Conservation (phyloP, 345 rosid species). For the Eucalyptus lansdowneana region DNA sequence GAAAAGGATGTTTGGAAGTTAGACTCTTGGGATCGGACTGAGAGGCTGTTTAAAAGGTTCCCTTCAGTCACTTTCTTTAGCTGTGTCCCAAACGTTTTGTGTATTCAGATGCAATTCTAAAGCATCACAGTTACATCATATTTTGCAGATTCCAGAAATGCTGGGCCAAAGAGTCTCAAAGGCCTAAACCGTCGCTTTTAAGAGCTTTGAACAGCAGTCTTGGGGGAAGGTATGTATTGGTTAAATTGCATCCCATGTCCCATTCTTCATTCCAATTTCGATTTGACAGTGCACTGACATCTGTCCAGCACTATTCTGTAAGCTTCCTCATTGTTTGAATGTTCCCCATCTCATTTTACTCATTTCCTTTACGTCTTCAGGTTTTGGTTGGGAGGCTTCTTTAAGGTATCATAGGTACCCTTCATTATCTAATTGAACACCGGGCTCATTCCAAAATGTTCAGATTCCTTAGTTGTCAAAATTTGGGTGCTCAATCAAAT, state of each 20-base stretch:
- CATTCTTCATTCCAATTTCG: background rate
- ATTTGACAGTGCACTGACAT: background rate
- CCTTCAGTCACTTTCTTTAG: background rate
- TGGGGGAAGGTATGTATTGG: constrained; percentile 51
- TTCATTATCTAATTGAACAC: background rate
- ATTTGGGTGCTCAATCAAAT: background rate
- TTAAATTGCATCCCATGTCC: background rate
- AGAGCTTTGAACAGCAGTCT: constrained; percentile 77
- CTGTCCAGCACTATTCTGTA: background rate
- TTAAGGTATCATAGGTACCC: constrained; percentile 44
- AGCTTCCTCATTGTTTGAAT: background rate
- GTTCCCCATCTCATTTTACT: background rate
- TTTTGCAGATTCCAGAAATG: constrained; percentile 59
- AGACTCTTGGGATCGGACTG: constrained; percentile 89
- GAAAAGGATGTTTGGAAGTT: constrained; percentile 90
- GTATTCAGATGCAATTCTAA: background rate
- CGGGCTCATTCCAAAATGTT: background rate
- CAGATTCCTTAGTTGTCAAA: background rate
- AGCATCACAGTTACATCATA: background rate
- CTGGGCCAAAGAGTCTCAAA: constrained; percentile 66
- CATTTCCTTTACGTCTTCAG: constrained; percentile 13
- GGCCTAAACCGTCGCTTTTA: constrained; percentile 73
- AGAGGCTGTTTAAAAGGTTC: constrained; percentile 53
- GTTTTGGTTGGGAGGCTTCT: constrained; percentile 85
- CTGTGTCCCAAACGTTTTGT: background rate